phyloP scores from a whole-genome alignment of 225 moss, liverwort and hornwort species.

The Asterella californica region DNA sequence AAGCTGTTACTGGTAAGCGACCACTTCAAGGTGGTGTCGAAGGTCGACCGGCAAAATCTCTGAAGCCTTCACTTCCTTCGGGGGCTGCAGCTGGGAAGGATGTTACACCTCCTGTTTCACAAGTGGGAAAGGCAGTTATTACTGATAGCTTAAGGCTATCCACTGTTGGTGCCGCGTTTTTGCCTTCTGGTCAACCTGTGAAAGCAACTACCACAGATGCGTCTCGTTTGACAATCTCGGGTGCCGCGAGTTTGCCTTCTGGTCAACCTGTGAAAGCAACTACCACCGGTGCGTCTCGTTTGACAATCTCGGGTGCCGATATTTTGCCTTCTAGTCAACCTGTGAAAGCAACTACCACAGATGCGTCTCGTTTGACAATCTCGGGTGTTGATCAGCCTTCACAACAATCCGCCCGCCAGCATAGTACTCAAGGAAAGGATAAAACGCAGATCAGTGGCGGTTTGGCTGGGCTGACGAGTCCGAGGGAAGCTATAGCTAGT shows the following conservation, averaged over 20 bases:
- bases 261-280: neutral
- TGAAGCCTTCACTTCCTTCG: slow-evolving; percentile 13
- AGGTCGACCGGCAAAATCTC: slow-evolving; percentile 23
- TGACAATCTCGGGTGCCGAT: slow-evolving; percentile 11
- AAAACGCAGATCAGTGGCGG: slow-evolving; percentile 15
- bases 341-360: slow-evolving; percentile 3
- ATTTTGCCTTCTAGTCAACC: too few relatives aligned
- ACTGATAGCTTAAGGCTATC: slow-evolving; percentile 26
- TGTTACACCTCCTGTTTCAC: neutral
- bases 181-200: neutral
- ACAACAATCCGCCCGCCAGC: neutral
- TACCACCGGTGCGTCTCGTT: neutral
- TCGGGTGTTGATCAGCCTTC: slow-evolving; percentile 1
- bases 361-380: neutral
- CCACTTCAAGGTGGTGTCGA: slow-evolving; percentile 23
- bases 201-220: slow-evolving; percentile 2
- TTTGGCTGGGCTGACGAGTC: neutral
- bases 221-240: neutral
- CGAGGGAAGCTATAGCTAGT: neutral
- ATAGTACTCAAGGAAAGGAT: slow-evolving; percentile 8
- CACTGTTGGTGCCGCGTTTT: slow-evolving; percentile 17
- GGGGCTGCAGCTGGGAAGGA: slow-evolving; percentile 13
- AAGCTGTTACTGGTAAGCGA: slow-evolving; percentile 20
- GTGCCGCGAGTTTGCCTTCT: neutral
- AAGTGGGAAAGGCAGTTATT: slow-evolving; percentile 22